Percentiles rank a stretch among this genome's conserved stretches.
phyloP scores from a whole-genome alignment of 2,329 filamentous ascomycete genomes.

The Fusarium cicatricum region DNA sequence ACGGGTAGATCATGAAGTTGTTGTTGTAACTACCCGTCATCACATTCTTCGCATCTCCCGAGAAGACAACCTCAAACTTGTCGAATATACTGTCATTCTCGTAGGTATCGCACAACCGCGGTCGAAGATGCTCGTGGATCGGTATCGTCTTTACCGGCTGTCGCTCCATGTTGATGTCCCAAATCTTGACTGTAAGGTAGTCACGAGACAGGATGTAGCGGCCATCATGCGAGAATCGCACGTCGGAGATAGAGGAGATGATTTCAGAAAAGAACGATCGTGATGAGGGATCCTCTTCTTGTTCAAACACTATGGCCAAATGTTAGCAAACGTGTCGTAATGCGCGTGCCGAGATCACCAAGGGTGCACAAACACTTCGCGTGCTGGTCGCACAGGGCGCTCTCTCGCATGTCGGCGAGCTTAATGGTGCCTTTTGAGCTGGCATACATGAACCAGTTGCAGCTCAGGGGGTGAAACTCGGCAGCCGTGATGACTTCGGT shows the following conservation, averaged over 20 bases:
- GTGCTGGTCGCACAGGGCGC: conserved; percentile 93
- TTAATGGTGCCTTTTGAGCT: conserved; percentile 99
- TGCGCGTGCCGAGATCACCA: not conserved
- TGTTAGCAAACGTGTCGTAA: conserved; percentile 32
- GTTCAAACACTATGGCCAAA: conserved; percentile 81
- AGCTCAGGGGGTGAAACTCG: conserved; percentile 95
- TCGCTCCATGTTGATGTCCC: conserved; percentile 99
- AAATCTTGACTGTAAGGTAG: conserved; percentile 99
- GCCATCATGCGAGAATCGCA: conserved; percentile 95
- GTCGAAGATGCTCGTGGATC: conserved; percentile 95
- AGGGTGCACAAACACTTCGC: conserved; percentile 74
- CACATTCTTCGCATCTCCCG: conserved; percentile 96
- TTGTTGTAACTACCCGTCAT: conserved; percentile 99
- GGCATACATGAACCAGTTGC: conserved; percentile 99
- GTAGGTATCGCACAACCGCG: conserved; percentile 95
- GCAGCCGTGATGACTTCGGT: conserved; percentile 99
- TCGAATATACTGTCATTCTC: conserved; percentile 99
- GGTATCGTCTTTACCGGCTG: conserved; percentile 98
- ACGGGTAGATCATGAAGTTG: conserved; percentile 99
- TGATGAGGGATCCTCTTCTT: conserved; percentile 97
- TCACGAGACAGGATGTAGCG: conserved; percentile 97
- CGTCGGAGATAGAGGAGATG: conserved; percentile 98
- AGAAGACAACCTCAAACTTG: conserved; percentile 99
- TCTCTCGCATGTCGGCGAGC: conserved; percentile 97
- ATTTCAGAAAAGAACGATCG: conserved; percentile 99